phyloP scores from a whole-genome alignment of 257 asterid species.

The Solanum piurae region DNA sequence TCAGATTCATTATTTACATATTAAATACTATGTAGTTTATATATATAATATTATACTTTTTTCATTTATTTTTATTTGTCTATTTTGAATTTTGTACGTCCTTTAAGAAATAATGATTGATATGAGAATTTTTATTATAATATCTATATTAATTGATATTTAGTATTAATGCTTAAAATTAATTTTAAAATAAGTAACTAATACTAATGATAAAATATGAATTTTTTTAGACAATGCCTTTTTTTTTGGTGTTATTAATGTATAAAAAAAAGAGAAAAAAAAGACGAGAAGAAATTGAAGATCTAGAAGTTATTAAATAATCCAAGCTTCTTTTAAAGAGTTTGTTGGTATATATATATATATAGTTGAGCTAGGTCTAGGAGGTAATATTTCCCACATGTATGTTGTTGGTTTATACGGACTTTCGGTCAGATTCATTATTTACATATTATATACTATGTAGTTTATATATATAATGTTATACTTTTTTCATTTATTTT shows the following conservation, averaged over 20 bases:
- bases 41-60: too few species aligned
- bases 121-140: too few species aligned
- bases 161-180: too few species aligned
- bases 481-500: too few species aligned
- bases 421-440: accelerated
- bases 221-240: too few species aligned
- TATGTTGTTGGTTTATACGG: neutral
- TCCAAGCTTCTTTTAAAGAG: neutral
- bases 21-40: too few species aligned
- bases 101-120: too few species aligned
- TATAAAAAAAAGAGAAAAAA: neutral
- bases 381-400: neutral
- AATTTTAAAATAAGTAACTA: too few species aligned
- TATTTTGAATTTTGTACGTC: accelerated
- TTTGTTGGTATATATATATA: neutral
- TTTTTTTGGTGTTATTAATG: neutral
- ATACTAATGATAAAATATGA: too few species aligned
- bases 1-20: neutral
- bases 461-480: too few species aligned
- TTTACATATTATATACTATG: too few species aligned
- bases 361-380: neutral
- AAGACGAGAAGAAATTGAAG: neutral
- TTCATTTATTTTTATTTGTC: neutral
- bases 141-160: too few species aligned
- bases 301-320: neutral